Evolutionary conservation across 1,139 yeast genomes (phyloP), one percentile per base, ranked within the genome.

Genomic region (Nakaseomyces bracarensis): DNA sequence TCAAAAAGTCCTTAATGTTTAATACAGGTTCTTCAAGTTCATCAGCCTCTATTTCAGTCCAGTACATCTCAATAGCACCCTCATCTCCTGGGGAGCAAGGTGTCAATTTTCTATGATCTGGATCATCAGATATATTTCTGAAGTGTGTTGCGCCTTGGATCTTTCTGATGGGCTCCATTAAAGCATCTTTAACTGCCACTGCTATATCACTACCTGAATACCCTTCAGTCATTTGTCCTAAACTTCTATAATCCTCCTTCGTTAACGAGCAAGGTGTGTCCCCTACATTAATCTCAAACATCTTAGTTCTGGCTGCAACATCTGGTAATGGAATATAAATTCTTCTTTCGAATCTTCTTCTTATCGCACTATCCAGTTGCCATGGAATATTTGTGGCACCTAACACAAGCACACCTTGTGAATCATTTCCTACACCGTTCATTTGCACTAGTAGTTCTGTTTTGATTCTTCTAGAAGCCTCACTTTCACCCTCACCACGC

Each of bases 301-400:
- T 89, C 49, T 79, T 78, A 5, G 89, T 76, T 52, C 99, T 73
- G 2, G 96, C 96, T 49, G 84, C 91, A 9, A 75, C 75, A 46
- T 91, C 98, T 0, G 99, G 99, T 46, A 93, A 70, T 3, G 98
- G 82, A 50, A 93, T 93, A 61, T 93, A 93, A 42, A 93, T 91
- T 66, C 98, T 79, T 55, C 85, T 77, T 62, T 91, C 98, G 57
- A 93, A 93, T 68, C 98, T 80, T 68, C 99, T 80, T 63, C 98
- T 77, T 42, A 93, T 86, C 5, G 98, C 99, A 36, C 97, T 89
- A 64, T 93, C 99, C 51, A 93, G 71, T 66, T 91, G 96, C 98
- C 98, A 93, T 15, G 98, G 98, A 46, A 93, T 91, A 62, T 93
- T 93, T 4, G 99, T 93, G 1, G 99, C 99, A 20, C 98, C 99